Evolutionary conservation across 495 filamentous ascomycete species (phyloP).

Genomic region (Pyrenula aspistea): DNA sequence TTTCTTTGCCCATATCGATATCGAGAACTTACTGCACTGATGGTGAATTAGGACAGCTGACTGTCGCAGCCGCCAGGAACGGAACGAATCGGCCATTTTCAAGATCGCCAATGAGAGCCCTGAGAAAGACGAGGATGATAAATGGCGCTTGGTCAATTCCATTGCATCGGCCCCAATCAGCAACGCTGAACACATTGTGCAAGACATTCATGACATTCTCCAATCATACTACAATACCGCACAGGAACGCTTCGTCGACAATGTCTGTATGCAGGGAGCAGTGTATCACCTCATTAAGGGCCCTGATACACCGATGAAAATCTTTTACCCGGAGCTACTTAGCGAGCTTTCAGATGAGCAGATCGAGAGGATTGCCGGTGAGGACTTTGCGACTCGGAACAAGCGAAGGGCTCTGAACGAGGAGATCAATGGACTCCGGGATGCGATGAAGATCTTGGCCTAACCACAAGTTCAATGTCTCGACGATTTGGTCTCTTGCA

Average conservation of each 20-base stretch:
- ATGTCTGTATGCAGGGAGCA: constrained; percentile 31
- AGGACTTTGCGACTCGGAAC: constrained; percentile 18
- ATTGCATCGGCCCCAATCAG: constrained; percentile 23
- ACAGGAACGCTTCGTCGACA: constrained; percentile 42
- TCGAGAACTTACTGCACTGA: too few relatives aligned
- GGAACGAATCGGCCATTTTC: background rate
- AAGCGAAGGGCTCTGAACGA: constrained; percentile 22
- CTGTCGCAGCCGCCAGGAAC: background rate
- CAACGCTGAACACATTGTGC: constrained; percentile 32
- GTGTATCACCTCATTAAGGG: constrained; percentile 24
- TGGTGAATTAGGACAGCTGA: background rate
- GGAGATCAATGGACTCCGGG: constrained; percentile 28
- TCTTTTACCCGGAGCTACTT: constrained; percentile 25
- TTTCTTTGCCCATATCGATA: too few relatives aligned
- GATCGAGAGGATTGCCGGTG: constrained; percentile 33
- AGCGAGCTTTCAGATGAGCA: constrained; percentile 20
- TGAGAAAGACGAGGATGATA: too few relatives aligned
- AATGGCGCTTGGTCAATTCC: too few relatives aligned
- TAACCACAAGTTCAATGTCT: too few relatives aligned
- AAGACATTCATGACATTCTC: constrained; percentile 46
- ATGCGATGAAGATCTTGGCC: constrained; percentile 19
- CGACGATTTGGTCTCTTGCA: too few relatives aligned
- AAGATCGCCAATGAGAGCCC: too few relatives aligned
- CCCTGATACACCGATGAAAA: constrained; percentile 16
- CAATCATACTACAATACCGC: constrained; percentile 50